Percentiles rank a stretch among this genome's conserved stretches.
phyloP scores from a whole-genome alignment of 1,139 yeast genomes.

The Casaregolazyma lundiana region DNA sequence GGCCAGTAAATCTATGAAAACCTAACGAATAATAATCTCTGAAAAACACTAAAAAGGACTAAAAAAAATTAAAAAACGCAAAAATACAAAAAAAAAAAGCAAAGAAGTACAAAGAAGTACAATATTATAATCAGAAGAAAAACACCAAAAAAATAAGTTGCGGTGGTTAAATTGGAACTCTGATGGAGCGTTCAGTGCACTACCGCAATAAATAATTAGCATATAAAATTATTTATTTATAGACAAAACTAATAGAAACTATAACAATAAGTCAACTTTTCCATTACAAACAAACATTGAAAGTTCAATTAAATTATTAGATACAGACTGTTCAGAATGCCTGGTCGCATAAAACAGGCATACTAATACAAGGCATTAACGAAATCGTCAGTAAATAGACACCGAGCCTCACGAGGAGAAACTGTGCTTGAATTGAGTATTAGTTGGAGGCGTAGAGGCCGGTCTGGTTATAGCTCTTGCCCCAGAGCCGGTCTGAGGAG shows the following conservation, averaged over 20 bases:
- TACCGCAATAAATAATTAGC: too few species aligned
- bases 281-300: neutral
- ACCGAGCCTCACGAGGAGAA: neutral
- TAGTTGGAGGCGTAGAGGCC: constrained; percentile 14
- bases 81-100: neutral
- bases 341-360: too few species aligned
- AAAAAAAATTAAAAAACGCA: neutral
- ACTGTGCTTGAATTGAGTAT: constrained; percentile 8
- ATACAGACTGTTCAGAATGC: neutral
- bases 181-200: too few species aligned
- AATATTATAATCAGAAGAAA: neutral
- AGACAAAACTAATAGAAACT: neutral
- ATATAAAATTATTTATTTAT: too few species aligned
- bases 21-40: too few species aligned
- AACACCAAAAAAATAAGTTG: neutral
- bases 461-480: constrained; percentile 13
- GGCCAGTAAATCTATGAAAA: neutral
- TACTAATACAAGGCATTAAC: too few species aligned
- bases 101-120: neutral
- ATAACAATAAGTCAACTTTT: too few species aligned
- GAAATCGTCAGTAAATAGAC: too few species aligned
- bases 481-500: constrained; percentile 13
- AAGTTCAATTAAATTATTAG: neutral
- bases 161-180: neutral
- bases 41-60: neutral